Evolutionary conservation across 176 grass and related monocot species (phyloP), one percentile per base, ranked within the genome.

Genomic region (Carex kokanica): DNA sequence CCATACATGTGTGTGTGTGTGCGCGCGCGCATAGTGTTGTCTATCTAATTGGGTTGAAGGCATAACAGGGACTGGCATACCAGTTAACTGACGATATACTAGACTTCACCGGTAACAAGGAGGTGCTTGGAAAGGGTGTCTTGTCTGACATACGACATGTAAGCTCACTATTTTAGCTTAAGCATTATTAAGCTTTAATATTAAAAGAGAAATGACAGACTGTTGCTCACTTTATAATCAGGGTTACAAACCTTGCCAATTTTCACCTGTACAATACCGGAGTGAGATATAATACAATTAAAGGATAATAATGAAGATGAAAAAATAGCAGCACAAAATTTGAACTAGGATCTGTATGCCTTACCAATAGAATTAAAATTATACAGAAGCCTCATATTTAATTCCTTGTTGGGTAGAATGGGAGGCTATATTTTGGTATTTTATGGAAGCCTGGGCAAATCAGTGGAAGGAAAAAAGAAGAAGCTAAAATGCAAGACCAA

Each of bases 11-110:
- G 2, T 10, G 45, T 10, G 43, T 10, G 43, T 11, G 43, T 2
- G 43, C 8, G 8, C 5, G 34, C 6, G 17, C 14, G 14, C 15
- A 32, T 55, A 78, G 13, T 16, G 31, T 54, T 31, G 51, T 78
- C 23, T 56, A 55, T 55, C 51, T 78, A 56, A 78, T 78, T 78
- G 51, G 20, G 49, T 55, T 78, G 73, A 77, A 51, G 53, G 38
- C 62, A 32, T 77, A 88, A 82, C 86, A 99, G 96, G 96, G 96
- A 87, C 78, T 99, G 73, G 96, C 96, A 14, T 99, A 90, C 78
- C 96, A 99, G 82, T 90, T 99, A 80, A 95, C 93, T 31, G 96
- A 99, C 3, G 93, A 99, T 79, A 83, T 99, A 85, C 96, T 99
- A 60, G 96, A 99, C 90, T 99, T 95, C 89, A 99, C 93, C 14